Base-by-base conservation (phyloP, 768 basidiomycete species). In the Holtermanniella nyarrowii region DNA sequence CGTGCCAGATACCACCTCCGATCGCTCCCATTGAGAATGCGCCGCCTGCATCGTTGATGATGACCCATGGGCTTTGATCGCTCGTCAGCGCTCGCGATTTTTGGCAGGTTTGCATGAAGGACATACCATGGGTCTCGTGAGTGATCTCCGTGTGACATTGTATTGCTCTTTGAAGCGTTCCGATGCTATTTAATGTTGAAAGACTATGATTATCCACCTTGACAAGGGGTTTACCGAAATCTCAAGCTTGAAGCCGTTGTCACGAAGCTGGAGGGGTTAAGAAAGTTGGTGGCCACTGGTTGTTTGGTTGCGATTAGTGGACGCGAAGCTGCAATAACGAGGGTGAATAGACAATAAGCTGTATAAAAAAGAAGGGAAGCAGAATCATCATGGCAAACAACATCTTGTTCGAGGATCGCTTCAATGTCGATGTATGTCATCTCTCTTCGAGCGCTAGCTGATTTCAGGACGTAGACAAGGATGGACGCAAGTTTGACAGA, bases 11-110 rank as follows among this genome's bases (percentile, higher is more conserved):
- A 58, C 86, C 89, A 66, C 93, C 93, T 63, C 93, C 93, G 50
- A 97, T 83, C 27, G 90, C 88, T 71, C 91, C 91, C 91, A 96
- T 96, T 16, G 91, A 81, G 73, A 95, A 93, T 12, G 91, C 90
- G 56, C 89, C 91, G 54, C 93, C 91, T 73, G 91, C 93, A 76
- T 97, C 93, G 77, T 88, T 95, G 63, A 96, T 83, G 69, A 96
- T 86, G 48, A 96, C 91, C 88, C 90, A 96, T 64, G 93, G 93
- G 75, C 93, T 96, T 64, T 26, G 2, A 13, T 10, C 23, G 46
- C 31, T 41, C 24, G 52, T 25, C 26, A 37, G 26, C 42, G 18
- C 4, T 5, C 27, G 22, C 2, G 3, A 5, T 7, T 13, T 13
- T 25, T 39, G 26, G 16, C 39, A 16, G 41, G 45, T 12, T 5